phyloP scores from a whole-genome alignment of 2,329 filamentous ascomycete genomes.

The Rugonectria rugulosa region DNA sequence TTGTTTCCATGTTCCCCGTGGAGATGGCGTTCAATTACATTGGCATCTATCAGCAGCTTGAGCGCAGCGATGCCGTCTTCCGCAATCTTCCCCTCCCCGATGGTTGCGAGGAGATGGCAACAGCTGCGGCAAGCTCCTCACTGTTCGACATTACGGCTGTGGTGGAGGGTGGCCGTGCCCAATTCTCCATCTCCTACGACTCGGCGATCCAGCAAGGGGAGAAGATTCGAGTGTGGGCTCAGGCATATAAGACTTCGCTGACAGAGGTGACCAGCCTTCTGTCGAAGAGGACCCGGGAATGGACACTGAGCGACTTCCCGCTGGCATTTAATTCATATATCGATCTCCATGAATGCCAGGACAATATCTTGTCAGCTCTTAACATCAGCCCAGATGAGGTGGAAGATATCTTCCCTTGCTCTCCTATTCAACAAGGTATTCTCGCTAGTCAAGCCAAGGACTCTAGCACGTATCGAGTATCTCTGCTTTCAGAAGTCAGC shows the following conservation, averaged over 20 bases:
- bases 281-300: not conserved
- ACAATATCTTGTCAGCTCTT: not conserved
- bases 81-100: not conserved
- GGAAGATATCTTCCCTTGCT: constrained; percentile 17
- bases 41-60: constrained; percentile 13
- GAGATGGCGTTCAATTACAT: constrained; percentile 29
- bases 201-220: too few relatives aligned
- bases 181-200: too few relatives aligned
- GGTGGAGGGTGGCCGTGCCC: not conserved
- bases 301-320: not conserved
- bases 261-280: not conserved
- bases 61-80: constrained; percentile 5
- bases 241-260: not conserved
- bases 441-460: constrained; percentile 18
- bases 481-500: too few relatives aligned
- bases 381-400: not conserved
- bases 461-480: constrained; percentile 11
- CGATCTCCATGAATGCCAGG: not conserved
- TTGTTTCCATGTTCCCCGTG: constrained; percentile 44
- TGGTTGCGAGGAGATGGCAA: not conserved
- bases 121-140: not conserved
- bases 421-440: constrained; percentile 21
- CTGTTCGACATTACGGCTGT: not conserved
- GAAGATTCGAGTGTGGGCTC: not conserved
- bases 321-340: too few relatives aligned